Evolutionary conservation across 2,329 filamentous ascomycete species (phyloP), one percentile per base, ranked within the genome.

Genomic region (Graphiopsis chlorocephala): DNA sequence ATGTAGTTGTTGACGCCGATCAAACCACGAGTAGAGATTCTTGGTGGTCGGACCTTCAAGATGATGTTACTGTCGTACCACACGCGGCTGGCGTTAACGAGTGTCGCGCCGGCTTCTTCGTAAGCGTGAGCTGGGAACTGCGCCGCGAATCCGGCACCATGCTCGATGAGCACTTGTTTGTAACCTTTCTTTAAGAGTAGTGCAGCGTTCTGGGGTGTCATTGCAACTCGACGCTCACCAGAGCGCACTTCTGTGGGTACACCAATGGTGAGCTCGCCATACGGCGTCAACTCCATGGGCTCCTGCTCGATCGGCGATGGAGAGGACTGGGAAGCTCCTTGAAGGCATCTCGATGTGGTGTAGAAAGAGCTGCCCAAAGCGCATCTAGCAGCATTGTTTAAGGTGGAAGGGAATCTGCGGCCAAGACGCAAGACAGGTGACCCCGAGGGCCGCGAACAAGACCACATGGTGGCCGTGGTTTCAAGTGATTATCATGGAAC

Each of bases 141-240:
- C 48, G 93, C 91, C 68, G 87, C 84, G 56, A 84, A 81, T 11
- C 93, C 93, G n/a, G 92, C 92, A 42, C 91, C 91, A 23, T 87
- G 86, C 79, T 96, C 91, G 42, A 97, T 85, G 2, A 96, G 79
- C 26, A 97, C 86, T 67, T 87, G 86, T 35, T 83, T 84, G 75
- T 92, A 95, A 35, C 92, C 93, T 76, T 96, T 96, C 76, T 96
- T 96, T 68, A 93, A 85, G 1, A 97, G 80, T 0, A 96, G 80
- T 1, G 88, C 85, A 17, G 93, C 91, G 79, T 96, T 96, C 68
- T 91, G 87, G 1, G 93, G 93, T 0, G 91, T 94, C 64, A 96
- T 84, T 31, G 93, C 91, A 15, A 96, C 92, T 59, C 93, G 90
- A 48, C 90, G 88, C 79, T 97, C 93, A 65, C 88, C 86, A 0